Conservation (phyloP, 208 protist species). For the Balamuthia mandrillaris region DNA sequence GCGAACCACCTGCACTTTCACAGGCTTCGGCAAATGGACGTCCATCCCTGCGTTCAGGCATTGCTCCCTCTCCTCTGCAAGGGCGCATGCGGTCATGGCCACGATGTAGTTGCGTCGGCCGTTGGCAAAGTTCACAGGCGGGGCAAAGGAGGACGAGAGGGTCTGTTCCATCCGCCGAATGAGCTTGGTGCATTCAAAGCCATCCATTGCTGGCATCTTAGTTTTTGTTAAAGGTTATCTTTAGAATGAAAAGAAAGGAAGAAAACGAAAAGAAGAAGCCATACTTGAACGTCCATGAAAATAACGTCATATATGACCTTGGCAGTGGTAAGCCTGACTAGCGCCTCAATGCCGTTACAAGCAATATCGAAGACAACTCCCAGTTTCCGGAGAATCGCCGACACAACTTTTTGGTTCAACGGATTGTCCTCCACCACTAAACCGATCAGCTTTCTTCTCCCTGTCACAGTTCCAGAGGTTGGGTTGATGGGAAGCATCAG, state of each 20-base stretch:
- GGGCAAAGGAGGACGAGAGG: background rate
- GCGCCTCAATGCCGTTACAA: background rate
- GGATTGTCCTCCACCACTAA: conserved; percentile 10
- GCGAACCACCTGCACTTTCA: background rate
- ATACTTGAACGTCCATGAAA: conserved; percentile 10
- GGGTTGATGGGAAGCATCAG: too few species aligned
- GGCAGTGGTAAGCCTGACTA: background rate
- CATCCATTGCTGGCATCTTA: conserved; percentile 2
- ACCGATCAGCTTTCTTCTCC: background rate
- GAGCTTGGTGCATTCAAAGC: background rate
- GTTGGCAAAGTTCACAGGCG: too few species aligned
- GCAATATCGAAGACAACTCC: background rate
- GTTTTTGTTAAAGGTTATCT: background rate
- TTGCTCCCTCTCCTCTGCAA: background rate
- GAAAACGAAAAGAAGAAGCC: background rate
- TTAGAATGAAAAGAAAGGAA: background rate
- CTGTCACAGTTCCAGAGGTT: too few species aligned
- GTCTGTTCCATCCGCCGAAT: background rate
- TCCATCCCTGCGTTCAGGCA: background rate
- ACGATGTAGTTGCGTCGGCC: background rate
- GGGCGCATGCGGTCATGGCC: background rate
- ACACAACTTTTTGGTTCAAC: conserved; percentile 8
- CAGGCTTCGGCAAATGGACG: background rate
- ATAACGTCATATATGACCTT: background rate
- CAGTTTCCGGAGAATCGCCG: background rate